A percentile compares a stretch with the other conserved stretches of the same genome.
Conservation (phyloP, 2,329 filamentous ascomycete species). For the Cercospora beticola region DNA sequence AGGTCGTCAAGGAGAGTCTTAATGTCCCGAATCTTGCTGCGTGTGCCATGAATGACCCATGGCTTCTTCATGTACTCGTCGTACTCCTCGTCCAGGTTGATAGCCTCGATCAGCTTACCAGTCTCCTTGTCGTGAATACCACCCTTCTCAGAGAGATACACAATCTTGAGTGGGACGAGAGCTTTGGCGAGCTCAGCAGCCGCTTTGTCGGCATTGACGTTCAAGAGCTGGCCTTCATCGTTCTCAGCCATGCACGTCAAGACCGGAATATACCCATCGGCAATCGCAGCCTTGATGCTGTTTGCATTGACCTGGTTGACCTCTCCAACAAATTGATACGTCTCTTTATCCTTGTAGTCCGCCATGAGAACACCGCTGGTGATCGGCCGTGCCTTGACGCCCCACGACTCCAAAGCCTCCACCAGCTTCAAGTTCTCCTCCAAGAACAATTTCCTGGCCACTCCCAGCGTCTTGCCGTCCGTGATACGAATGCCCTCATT, state of each 20-base stretch:
- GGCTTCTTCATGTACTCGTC: constrained; percentile 87
- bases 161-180: constrained; percentile 91
- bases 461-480: constrained; percentile 87
- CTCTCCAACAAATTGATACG: constrained; percentile 93
- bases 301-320: constrained; percentile 88
- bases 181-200: constrained; percentile 88
- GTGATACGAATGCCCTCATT: constrained; percentile 96
- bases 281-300: constrained; percentile 87
- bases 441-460: constrained; percentile 89
- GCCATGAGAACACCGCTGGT: constrained; percentile 87
- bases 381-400: constrained; percentile 84
- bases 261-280: constrained; percentile 86
- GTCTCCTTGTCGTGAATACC: constrained; percentile 90
- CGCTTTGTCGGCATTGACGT: constrained; percentile 96
- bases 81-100: constrained; percentile 96
- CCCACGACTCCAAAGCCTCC: constrained; percentile 83
- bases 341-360: constrained; percentile 93
- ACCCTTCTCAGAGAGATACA: constrained; percentile 98
- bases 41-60: constrained; percentile 93
- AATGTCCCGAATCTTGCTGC: constrained; percentile 96
- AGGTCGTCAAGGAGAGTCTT: constrained; percentile 88
- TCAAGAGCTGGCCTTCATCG: constrained; percentile 84
- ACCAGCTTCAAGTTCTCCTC: constrained; percentile 94
- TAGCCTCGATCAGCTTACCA: constrained; percentile 93
- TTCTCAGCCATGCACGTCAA: constrained; percentile 96